Percentiles rank a stretch among this genome's conserved stretches.
phyloP scores from a whole-genome alignment of 345 rosid species.

The Euphorbia peplus region DNA sequence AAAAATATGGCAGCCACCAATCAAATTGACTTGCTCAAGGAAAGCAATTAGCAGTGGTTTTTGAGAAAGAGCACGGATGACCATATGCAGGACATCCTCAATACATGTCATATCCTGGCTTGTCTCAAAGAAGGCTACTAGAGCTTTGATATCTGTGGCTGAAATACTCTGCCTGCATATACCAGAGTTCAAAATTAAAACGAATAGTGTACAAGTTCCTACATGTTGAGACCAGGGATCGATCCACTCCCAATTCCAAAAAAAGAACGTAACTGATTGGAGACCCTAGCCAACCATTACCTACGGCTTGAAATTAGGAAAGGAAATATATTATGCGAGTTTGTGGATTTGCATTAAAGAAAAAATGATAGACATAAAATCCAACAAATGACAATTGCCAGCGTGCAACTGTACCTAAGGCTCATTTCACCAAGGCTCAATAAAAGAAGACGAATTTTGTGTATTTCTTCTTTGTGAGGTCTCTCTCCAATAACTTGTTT shows the following conservation, averaged over 20 bases:
- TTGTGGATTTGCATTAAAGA: neutral
- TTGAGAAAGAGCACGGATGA: slow-evolving; percentile 82
- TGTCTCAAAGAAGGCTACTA: slow-evolving; percentile 75
- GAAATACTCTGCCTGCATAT: slow-evolving; percentile 70
- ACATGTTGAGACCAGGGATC: neutral
- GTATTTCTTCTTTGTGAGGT: slow-evolving; percentile 77
- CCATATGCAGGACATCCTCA: slow-evolving; percentile 91
- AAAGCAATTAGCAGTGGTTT: slow-evolving; percentile 65
- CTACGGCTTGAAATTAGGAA: neutral
- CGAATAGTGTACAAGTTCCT: neutral
- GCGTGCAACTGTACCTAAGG: slow-evolving; percentile 52
- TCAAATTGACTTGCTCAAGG: slow-evolving; percentile 77
- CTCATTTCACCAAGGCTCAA: slow-evolving; percentile 98
- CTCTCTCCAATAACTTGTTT: slow-evolving; percentile 61
- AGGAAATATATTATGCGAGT: neutral
- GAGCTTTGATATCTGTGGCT: slow-evolving; percentile 65
- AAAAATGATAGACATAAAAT: neutral
- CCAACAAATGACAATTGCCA: neutral
- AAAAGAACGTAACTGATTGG: neutral
- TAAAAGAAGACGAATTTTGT: slow-evolving; percentile 86
- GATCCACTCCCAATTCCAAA: neutral
- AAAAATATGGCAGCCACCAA: slow-evolving; percentile 87
- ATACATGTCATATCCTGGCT: slow-evolving; percentile 88
- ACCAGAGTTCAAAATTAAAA: slow-evolving; percentile 13
- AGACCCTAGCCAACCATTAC: neutral